Evolutionary conservation across 1,284 basidiomycete species (phyloP).

Genomic region (Marasmius sp.): DNA sequence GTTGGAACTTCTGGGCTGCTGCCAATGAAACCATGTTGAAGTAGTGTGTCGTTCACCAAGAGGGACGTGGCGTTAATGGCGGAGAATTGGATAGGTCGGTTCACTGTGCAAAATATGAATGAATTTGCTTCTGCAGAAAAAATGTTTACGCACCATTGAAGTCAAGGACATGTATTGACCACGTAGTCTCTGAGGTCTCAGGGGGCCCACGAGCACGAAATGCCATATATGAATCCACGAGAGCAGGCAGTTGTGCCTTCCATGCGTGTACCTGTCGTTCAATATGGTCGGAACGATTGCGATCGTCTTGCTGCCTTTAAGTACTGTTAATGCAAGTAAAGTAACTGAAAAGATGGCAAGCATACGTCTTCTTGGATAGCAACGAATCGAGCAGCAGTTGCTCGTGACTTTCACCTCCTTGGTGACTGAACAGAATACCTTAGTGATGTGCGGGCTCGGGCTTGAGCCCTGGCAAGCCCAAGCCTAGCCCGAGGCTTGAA

Average conservation of each 20-base stretch:
- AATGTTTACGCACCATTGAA: background rate
- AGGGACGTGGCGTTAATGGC: background rate
- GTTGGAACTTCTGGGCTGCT: conserved; percentile 8
- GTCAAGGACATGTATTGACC: background rate
- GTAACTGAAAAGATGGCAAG: no score
- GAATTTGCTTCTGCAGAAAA: background rate
- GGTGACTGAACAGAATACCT: no score
- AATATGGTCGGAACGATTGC: background rate
- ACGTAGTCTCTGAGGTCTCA: background rate
- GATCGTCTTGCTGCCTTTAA: background rate
- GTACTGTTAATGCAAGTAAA: no score
- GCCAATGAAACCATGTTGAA: conserved; percentile 14
- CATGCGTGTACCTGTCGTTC: background rate
- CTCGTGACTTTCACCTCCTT: no score
- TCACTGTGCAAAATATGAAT: no score
- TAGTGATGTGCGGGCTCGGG: no score
- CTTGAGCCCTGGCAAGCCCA: no score
- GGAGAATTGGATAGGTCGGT: background rate
- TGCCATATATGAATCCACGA: background rate
- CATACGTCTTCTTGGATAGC: no score
- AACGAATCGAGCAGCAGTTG: no score
- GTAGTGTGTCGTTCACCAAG: conserved; percentile 11
- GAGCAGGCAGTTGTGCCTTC: background rate
- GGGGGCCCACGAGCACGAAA: background rate
- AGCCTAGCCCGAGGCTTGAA: no score